Evolutionary conservation across 306 rosid species (phyloP).

Genomic region (Ammopiptanthus mongolicus): DNA sequence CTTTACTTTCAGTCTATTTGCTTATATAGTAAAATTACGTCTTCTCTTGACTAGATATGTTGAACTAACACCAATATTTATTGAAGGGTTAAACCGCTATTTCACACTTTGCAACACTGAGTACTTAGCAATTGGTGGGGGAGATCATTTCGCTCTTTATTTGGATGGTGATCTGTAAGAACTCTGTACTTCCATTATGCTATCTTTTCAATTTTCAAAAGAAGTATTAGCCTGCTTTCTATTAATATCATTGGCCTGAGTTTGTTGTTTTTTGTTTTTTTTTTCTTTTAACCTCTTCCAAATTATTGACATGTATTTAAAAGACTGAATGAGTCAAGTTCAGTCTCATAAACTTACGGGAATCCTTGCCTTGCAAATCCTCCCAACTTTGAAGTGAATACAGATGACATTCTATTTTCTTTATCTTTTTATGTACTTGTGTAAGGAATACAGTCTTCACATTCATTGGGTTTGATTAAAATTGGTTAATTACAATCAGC

Average conservation of each 20-base stretch:
- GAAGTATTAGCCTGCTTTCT: not conserved
- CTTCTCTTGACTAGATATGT: not conserved
- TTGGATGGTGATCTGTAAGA: conserved; percentile 89
- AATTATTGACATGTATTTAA: not conserved
- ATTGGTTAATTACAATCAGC: too few species aligned
- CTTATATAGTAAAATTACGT: too few species aligned
- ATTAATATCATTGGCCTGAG: not conserved
- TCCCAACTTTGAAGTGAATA: conserved; percentile 72
- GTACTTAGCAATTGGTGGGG: conserved; percentile 83
- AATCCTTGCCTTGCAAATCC: conserved; percentile 93
- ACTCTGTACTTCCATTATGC: not conserved
- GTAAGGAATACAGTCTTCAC: too few species aligned
- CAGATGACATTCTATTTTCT: too few species aligned
- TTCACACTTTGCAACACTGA: conserved; percentile 75
- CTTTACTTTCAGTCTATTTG: too few species aligned
- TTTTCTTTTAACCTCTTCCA: not conserved
- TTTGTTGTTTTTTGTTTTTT: too few species aligned
- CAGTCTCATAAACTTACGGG: conserved; percentile 79
- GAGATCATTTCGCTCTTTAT: conserved; percentile 83
- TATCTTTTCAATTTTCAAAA: not conserved
- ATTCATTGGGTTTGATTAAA: too few species aligned
- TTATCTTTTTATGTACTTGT: too few species aligned
- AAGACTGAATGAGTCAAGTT: conserved; percentile 88
- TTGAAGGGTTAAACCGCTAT: conserved; percentile 79
- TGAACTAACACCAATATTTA: conserved; percentile 14